Percentiles rank a stretch among this genome's conserved stretches.
Conservation (phyloP, 225 moss, liverwort and hornwort genomes). For the Polytrichum formosum region DNA sequence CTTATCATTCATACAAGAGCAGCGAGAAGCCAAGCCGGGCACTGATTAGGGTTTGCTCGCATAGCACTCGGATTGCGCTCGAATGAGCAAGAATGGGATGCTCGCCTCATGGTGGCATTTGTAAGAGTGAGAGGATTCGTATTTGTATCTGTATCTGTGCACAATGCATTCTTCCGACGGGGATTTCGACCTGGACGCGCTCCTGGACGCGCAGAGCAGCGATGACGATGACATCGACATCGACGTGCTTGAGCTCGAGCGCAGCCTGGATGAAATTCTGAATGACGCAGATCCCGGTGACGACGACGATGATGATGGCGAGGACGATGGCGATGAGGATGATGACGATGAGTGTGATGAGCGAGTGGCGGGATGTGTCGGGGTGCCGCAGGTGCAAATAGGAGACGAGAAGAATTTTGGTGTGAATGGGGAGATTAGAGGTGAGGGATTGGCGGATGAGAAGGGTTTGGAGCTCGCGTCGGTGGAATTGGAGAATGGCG, state of each 20-base stretch:
- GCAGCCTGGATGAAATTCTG: conserved; percentile 69
- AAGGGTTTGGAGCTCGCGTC: background rate
- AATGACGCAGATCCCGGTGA: conserved; percentile 53
- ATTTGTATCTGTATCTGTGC: no score
- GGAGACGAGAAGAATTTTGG: background rate
- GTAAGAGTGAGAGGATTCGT: no score
- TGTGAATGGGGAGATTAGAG: background rate
- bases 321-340: background rate
- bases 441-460: background rate
- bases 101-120: no score
- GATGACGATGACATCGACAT: conserved; percentile 37
- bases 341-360: background rate
- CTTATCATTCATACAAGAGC: no score
- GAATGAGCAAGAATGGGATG: no score
- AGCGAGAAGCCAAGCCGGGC: no score
- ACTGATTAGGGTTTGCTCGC: no score
- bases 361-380: background rate
- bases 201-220: conserved; percentile 66
- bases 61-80: no score
- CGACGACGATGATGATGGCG: conserved; percentile 15
- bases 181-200: conserved; percentile 71
- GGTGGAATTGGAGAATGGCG: no score
- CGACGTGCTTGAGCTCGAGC: conserved; percentile 45
- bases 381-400: background rate
- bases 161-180: no score